Conservation (phyloP, 1,139 yeast genomes). For the Pichiaceae sp. region DNA sequence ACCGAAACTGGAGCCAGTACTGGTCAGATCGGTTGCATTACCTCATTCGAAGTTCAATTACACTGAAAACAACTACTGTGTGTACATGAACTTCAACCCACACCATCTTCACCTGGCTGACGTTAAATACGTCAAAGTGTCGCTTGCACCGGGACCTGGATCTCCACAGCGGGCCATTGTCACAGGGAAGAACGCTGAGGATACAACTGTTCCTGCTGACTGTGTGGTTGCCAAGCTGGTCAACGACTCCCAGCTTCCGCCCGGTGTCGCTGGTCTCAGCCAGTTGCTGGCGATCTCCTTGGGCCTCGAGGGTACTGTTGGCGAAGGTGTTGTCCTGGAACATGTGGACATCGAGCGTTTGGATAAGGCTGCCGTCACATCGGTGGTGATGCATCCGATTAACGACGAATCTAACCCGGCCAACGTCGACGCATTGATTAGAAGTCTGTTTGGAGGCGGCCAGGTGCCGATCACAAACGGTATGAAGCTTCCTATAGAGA, state of each 20-base stretch:
- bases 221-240: conserved; percentile 47
- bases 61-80: conserved; percentile 6
- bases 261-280: conserved; percentile 49
- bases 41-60: conserved; percentile 36
- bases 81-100: conserved; percentile 15
- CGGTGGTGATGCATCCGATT: not conserved
- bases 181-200: conserved; percentile 11
- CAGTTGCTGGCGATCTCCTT: conserved; percentile 49
- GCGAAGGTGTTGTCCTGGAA: conserved; percentile 47
- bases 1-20: conserved; percentile 2
- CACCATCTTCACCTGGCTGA: conserved; percentile 28
- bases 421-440: not conserved
- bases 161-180: conserved; percentile 18
- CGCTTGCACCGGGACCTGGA: conserved; percentile 48
- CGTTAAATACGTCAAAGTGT: conserved; percentile 47
- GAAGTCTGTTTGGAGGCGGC: not conserved
- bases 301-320: conserved; percentile 41
- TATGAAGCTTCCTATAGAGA: conserved; percentile 38
- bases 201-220: conserved; percentile 23
- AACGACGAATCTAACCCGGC: not conserved
- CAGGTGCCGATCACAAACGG: conserved; percentile 37
- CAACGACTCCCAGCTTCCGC: conserved; percentile 29
- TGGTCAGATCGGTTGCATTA: conserved; percentile 48
- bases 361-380: not conserved
- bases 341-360: conserved; percentile 26